These are phyloP conservation scores for Hyaloscypha variabilis DNA, from an alignment of 495 filamentous ascomycete species.

Conservation along the genomic window DNA sequence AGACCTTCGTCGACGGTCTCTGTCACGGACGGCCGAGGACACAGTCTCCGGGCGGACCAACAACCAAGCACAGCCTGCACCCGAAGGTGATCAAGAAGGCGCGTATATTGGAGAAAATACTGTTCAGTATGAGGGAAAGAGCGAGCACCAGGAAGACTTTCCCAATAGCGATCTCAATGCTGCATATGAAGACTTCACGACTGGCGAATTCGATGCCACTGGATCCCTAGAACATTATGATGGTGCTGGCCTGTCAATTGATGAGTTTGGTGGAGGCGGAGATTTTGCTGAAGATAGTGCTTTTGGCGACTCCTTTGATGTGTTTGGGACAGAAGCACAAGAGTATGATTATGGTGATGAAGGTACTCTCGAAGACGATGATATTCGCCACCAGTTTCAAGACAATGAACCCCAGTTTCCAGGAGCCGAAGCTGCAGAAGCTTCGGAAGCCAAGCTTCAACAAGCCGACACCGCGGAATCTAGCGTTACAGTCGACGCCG, in stretches of 20 bases:
- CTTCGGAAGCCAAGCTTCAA: not conserved
- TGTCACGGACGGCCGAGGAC: constrained; percentile 15
- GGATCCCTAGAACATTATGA: not conserved
- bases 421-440: not conserved
- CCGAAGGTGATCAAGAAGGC: not conserved
- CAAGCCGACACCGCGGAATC: constrained; percentile 19
- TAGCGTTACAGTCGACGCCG: constrained; percentile 16
- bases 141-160: not conserved
- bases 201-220: not conserved
- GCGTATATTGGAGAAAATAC: constrained; percentile 4
- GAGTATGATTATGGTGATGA: constrained; percentile 3
- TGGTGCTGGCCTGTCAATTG: not conserved
- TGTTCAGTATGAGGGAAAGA: constrained; percentile 15
- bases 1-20: constrained; percentile 25
- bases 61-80: not conserved
- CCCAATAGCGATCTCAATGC: not conserved
- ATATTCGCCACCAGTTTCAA: not conserved
- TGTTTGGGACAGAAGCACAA: not conserved
- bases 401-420: not conserved
- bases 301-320: not conserved
- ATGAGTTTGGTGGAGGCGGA: constrained; percentile 2
- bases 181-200: not conserved
- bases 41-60: not conserved
- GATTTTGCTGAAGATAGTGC: not conserved
- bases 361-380: not conserved